Evolutionary conservation across 495 filamentous ascomycete species (phyloP).

Genomic region (Trichocladium antarcticum): DNA sequence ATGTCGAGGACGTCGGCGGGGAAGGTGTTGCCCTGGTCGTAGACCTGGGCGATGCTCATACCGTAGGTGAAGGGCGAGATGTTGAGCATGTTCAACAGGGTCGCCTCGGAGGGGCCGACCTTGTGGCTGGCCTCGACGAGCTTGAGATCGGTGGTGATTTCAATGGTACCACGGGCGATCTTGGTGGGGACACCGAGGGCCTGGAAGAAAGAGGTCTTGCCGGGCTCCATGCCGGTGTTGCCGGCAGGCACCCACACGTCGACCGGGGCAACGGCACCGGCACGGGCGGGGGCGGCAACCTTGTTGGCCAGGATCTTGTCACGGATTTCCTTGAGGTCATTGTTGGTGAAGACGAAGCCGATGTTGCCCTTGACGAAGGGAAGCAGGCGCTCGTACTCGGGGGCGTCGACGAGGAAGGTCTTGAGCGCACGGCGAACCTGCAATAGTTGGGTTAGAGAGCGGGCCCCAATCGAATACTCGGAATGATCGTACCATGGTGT

Average conservation of each 20-base stretch:
- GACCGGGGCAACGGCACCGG: slow-evolving; percentile 82
- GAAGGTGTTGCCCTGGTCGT: slow-evolving; percentile 93
- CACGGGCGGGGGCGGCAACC: slow-evolving; percentile 93
- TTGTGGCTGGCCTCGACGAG: slow-evolving; percentile 85
- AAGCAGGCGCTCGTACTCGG: slow-evolving; percentile 94
- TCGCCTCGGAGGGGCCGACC: slow-evolving; percentile 97
- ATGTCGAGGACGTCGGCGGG: slow-evolving; percentile 76
- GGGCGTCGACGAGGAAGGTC: slow-evolving; percentile 81
- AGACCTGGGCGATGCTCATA: slow-evolving; percentile 90
- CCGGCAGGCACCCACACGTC: slow-evolving; percentile 91
- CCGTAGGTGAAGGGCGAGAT: slow-evolving; percentile 99
- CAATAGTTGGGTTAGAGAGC: background rate
- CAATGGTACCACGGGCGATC: slow-evolving; percentile 99
- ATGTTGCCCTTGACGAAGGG: slow-evolving; percentile 95
- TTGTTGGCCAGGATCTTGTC: slow-evolving; percentile 93
- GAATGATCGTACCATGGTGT: slow-evolving; percentile 71
- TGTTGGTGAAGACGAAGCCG: slow-evolving; percentile 99
- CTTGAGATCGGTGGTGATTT: slow-evolving; percentile 98
- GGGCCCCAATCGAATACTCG: background rate
- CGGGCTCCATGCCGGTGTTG: slow-evolving; percentile 99
- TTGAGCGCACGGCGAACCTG: slow-evolving; percentile 93
- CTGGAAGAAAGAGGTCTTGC: slow-evolving; percentile 99
- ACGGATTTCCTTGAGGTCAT: slow-evolving; percentile 79
- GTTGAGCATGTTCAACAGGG: slow-evolving; percentile 98
- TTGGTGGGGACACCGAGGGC: slow-evolving; percentile 99